Percentiles rank a stretch among this genome's conserved stretches.
These are phyloP conservation scores for Carex myosuroides DNA, from an alignment of 176 grass and related monocot genomes.

Conservation along the genomic window DNA sequence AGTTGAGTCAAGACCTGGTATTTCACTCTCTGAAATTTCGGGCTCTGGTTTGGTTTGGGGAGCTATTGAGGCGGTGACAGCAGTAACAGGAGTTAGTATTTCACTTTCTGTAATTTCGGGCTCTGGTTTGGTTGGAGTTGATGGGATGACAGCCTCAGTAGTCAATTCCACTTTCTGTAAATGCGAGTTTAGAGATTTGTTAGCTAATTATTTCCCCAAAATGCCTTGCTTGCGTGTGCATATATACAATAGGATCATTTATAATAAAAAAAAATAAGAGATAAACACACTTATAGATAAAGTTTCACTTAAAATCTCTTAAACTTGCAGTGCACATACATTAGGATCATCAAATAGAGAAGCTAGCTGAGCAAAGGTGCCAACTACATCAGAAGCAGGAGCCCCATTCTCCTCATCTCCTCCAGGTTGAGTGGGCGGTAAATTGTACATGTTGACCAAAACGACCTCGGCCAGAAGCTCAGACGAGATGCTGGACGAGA, in stretches of 20 bases:
- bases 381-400: slow-evolving; percentile 28
- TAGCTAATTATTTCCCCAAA: not conserved
- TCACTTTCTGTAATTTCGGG: too few species aligned
- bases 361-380: slow-evolving; percentile 39
- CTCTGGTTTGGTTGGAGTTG: not conserved
- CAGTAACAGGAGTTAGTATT: not conserved
- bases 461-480: slow-evolving; percentile 94
- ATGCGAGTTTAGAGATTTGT: not conserved
- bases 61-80: not conserved
- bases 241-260: not conserved
- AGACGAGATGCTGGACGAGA: slow-evolving; percentile 73
- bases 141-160: slow-evolving; percentile 29
- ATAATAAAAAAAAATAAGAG: not conserved
- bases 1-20: slow-evolving; percentile 38
- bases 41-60: slow-evolving; percentile 1
- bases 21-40: slow-evolving; percentile 42
- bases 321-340: not conserved
- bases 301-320: not conserved
- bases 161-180: slow-evolving; percentile 1
- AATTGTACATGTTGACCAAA: slow-evolving; percentile 82
- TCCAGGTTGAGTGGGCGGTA: slow-evolving; percentile 50
- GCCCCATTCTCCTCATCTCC: slow-evolving; percentile 31
- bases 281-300: not conserved
- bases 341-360: slow-evolving; percentile 43
- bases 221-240: not conserved